These are phyloP conservation scores for Penicillium steckii DNA, from an alignment of 495 filamentous ascomycete species.

Conservation along the genomic window DNA sequence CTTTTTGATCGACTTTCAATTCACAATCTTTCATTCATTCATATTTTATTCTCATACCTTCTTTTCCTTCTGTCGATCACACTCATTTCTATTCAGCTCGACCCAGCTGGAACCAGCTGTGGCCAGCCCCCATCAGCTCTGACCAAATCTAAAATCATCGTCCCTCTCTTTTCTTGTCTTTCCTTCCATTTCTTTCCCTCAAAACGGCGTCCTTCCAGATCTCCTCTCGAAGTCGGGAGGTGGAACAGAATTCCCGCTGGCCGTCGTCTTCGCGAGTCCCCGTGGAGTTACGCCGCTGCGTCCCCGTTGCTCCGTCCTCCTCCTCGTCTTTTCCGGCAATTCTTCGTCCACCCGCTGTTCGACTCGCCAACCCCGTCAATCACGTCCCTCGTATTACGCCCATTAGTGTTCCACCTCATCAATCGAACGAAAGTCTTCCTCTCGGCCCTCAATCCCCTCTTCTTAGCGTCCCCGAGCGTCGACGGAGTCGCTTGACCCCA, in stretches of 20 bases:
- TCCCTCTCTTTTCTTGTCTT: neutral
- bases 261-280: conserved; percentile 11
- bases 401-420: conserved; percentile 30
- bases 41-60: neutral
- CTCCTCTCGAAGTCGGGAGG: conserved; percentile 27
- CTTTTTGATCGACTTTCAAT: neutral
- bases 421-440: conserved; percentile 41
- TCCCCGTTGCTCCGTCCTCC: conserved; percentile 14
- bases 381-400: conserved; percentile 48
- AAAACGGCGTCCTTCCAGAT: conserved; percentile 38
- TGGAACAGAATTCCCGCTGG: conserved; percentile 23
- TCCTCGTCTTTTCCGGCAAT: conserved; percentile 22
- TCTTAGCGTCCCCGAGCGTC: conserved; percentile 66
- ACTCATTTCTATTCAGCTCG: conserved; percentile 8
- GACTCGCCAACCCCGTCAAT: conserved; percentile 49
- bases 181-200: conserved; percentile 6
- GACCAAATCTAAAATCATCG: neutral
- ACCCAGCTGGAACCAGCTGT: too few relatives aligned
- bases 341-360: conserved; percentile 38
- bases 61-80: neutral
- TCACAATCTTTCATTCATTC: neutral
- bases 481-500: conserved; percentile 52
- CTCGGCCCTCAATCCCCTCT: conserved; percentile 55
- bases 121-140: conserved; percentile 8
- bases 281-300: conserved; percentile 29